Base-by-base conservation (phyloP, 495 filamentous ascomycete genomes). In the Ascobolus immersus region DNA sequence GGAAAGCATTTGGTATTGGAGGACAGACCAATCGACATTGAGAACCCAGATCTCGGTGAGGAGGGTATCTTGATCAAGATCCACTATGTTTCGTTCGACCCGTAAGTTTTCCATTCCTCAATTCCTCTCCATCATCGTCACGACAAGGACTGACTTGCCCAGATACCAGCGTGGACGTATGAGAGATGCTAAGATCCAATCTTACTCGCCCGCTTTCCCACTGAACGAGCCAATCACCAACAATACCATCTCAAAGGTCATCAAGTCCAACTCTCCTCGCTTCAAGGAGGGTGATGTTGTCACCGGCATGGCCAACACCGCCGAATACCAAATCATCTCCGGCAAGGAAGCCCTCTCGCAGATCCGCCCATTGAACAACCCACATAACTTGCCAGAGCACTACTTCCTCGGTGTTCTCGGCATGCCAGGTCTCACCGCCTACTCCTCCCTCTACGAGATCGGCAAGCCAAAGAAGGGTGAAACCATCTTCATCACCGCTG, bases 361-460 rank as follows among this genome's bases (percentile, higher is more conserved):
- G 8, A n/a, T 39, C 2, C 55, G 36, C 32, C 64, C 58, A 47
- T 39, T 75, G 14, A 44, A 65, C 2, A 78, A 77, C 45, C 61
- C 62, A 14, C 55, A 69, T 37, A 62, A 65, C 18, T 55, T 78
- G 7, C 73, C 77, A 26, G 52, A 65, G 2, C 66, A 61, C 36
- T 37, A 62, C 33, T 77, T 73, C 44, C 45, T 79, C 9, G 77
- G 79, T 10, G 62, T 75, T 10, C 57, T 91, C 15, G 80, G 80
- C 18, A 89, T 91, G 78, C 77, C 80, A 2, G 80, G 80, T 17
- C 51, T 89, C 45, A 86, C 79, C 0, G 80, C 74, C 2, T 91
- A 76, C 56, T 70, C 67, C 3, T 73, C 69, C 0, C 64, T 84
- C 41, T 71, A 82, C 49, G 70, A 73, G 44, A 84, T 91, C 34